phyloP scores from a whole-genome alignment of 140 eudicot genomes.

The Artemisia princeps region DNA sequence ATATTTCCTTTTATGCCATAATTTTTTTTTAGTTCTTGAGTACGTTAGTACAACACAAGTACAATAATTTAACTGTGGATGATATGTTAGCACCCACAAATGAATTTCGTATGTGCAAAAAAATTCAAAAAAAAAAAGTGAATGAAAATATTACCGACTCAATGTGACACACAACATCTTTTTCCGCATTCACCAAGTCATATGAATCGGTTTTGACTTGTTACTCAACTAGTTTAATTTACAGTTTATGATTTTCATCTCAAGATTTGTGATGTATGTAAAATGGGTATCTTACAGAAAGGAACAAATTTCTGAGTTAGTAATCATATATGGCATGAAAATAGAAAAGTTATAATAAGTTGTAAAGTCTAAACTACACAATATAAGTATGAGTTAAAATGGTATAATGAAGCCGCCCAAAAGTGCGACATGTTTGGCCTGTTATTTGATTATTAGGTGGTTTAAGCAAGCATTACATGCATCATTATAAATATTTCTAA shows the following conservation, averaged over 20 bases:
- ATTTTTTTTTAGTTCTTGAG: neutral
- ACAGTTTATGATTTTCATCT: too few relatives aligned
- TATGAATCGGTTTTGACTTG: too few relatives aligned
- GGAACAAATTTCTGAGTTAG: too few relatives aligned
- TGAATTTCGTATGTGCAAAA: neutral
- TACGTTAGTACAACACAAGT: neutral
- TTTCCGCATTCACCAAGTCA: too few relatives aligned
- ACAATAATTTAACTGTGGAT: neutral
- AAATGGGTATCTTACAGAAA: too few relatives aligned
- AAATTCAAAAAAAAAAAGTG: too few relatives aligned
- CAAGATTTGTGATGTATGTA: too few relatives aligned
- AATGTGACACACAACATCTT: too few relatives aligned
- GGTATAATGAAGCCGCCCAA: conserved; percentile 26
- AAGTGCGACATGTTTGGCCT: conserved; percentile 33
- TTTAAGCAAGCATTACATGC: conserved; percentile 18
- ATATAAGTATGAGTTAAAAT: neutral
- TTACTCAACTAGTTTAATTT: too few relatives aligned
- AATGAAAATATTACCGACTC: too few relatives aligned
- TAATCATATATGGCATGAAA: neutral
- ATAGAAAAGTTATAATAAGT: neutral
- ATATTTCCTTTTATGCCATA: neutral
- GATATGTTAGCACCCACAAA: neutral
- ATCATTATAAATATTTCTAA: conserved; percentile 11
- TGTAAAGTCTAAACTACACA: neutral
- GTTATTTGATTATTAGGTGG: conserved; percentile 18